These are phyloP conservation scores for Mycena olivaceomarginata DNA, from an alignment of 768 basidiomycete genomes.

Conservation along the genomic window DNA sequence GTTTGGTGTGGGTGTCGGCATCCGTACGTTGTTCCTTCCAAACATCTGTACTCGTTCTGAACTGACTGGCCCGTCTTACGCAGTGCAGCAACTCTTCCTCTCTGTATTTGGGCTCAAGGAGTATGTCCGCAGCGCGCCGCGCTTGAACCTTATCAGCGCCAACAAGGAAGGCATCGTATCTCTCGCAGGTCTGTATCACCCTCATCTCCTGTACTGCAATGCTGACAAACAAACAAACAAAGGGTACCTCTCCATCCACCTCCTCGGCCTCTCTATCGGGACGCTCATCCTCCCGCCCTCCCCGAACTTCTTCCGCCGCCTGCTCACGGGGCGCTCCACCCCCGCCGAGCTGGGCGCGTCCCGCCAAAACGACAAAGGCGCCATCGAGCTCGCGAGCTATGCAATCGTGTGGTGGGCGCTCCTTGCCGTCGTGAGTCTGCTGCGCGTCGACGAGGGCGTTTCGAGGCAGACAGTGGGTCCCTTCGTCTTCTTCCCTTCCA, in stretches of 20 bases:
- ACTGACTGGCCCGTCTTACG: background rate
- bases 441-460: conserved; percentile 66
- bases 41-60: background rate
- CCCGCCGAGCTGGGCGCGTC: conserved; percentile 52
- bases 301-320: conserved; percentile 81
- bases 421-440: conserved; percentile 62
- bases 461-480: conserved; percentile 70
- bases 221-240: conserved; percentile 13
- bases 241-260: conserved; percentile 95
- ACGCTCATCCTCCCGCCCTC: conserved; percentile 87
- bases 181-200: conserved; percentile 64
- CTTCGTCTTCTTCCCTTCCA: no score
- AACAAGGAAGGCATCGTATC: conserved; percentile 97
- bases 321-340: conserved; percentile 48
- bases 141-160: conserved; percentile 78
- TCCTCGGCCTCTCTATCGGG: conserved; percentile 90
- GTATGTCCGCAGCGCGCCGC: conserved; percentile 80
- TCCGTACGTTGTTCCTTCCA: conserved; percentile 63
- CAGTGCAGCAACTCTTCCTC: conserved; percentile 85
- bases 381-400: conserved; percentile 86
- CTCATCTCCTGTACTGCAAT: background rate
- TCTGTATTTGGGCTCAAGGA: conserved; percentile 72
- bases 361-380: conserved; percentile 84
- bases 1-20: conserved; percentile 76
- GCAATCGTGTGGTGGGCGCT: conserved; percentile 86